Conservation (phyloP, 1,284 basidiomycete genomes). For the Athelia sp. region DNA sequence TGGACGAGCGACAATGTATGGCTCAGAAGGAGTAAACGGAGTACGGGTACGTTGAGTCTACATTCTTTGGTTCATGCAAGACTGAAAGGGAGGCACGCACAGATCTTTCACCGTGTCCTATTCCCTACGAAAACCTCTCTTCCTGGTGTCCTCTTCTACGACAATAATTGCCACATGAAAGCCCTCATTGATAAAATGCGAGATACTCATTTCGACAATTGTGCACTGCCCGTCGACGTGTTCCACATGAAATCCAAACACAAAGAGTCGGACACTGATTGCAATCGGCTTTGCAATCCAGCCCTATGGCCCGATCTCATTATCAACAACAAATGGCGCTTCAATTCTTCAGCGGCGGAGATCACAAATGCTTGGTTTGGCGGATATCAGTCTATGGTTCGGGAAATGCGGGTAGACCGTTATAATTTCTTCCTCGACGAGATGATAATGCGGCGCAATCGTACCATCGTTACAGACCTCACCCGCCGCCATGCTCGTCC, state of each 20-base stretch:
- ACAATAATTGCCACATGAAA: not conserved
- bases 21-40: constrained; percentile 17
- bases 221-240: constrained; percentile 25
- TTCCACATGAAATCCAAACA: constrained; percentile 31
- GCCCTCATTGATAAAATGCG: constrained; percentile 9
- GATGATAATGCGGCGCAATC: constrained; percentile 27
- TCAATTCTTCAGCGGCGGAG: constrained; percentile 31
- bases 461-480: not conserved
- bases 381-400: constrained; percentile 26
- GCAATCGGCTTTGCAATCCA: constrained; percentile 26
- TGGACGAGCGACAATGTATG: constrained; percentile 23
- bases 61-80: too few species aligned
- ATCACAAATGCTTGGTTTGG: constrained; percentile 34
- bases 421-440: constrained; percentile 31
- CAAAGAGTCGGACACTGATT: constrained; percentile 21
- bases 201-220: constrained; percentile 11
- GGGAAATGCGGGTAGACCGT: constrained; percentile 23
- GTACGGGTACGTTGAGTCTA: too few species aligned
- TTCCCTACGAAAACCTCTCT: too few species aligned
- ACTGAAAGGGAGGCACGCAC: too few species aligned
- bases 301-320: constrained; percentile 19
- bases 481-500: too few species aligned
- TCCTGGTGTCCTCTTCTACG: too few species aligned
- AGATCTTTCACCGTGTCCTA: too few species aligned
- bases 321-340: constrained; percentile 20